phyloP scores from a whole-genome alignment of 2,329 filamentous ascomycete species.

The Ascochyta clinopodiicola region DNA sequence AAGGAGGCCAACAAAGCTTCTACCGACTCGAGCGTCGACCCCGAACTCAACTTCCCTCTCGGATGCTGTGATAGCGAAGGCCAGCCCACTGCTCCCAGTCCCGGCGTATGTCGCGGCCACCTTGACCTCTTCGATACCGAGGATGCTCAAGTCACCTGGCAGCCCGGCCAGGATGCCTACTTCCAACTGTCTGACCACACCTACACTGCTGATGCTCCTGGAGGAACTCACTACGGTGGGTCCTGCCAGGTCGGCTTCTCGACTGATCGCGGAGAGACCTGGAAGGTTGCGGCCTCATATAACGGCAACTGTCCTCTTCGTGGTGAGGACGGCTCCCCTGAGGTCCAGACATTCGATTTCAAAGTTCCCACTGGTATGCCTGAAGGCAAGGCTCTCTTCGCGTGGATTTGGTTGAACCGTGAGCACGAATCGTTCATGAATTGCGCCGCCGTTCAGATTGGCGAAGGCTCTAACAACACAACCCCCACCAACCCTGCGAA shows the following conservation, averaged over 20 bases:
- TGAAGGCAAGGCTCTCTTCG: slow-evolving; percentile 52
- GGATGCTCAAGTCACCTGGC: slow-evolving; percentile 53
- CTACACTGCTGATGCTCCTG: slow-evolving; percentile 33
- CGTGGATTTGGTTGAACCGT: slow-evolving; percentile 58
- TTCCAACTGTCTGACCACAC: slow-evolving; percentile 49
- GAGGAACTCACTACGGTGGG: slow-evolving; percentile 55
- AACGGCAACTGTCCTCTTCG: slow-evolving; percentile 57
- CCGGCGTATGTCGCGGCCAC: slow-evolving; percentile 54
- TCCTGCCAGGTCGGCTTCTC: slow-evolving; percentile 57
- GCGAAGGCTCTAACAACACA: slow-evolving; percentile 27
- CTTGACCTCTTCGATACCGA: slow-evolving; percentile 53
- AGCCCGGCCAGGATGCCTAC: slow-evolving; percentile 50
- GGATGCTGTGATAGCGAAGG: slow-evolving; percentile 53
- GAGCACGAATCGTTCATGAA: slow-evolving; percentile 56
- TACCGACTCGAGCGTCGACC: slow-evolving; percentile 19
- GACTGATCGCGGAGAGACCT: slow-evolving; percentile 52
- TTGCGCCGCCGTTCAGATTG: slow-evolving; percentile 55
- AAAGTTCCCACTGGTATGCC: slow-evolving; percentile 53
- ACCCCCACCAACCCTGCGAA: slow-evolving; percentile 19
- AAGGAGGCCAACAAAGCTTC: slow-evolving; percentile 52
- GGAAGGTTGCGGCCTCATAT: slow-evolving; percentile 54
- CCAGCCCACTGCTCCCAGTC: slow-evolving; percentile 38
- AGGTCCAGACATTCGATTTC: slow-evolving; percentile 55
- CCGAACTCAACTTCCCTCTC: slow-evolving; percentile 53
- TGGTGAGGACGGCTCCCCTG: slow-evolving; percentile 45